Base-by-base conservation (phyloP, 2,329 filamentous ascomycete genomes). In the Ascochyta pisi region DNA sequence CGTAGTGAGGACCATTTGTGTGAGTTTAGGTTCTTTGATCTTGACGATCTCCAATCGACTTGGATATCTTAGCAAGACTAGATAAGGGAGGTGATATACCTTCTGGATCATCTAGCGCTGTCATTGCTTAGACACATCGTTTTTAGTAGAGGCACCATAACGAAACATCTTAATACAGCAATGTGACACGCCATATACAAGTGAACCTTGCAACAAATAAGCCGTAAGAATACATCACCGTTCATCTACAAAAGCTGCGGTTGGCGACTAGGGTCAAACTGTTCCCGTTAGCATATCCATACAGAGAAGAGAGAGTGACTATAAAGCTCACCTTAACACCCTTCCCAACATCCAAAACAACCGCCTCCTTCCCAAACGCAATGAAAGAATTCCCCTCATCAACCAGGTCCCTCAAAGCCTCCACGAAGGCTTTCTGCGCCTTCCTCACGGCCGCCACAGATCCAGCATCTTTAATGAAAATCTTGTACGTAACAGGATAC, bases 401-500 rank as follows among this genome's bases (percentile, higher is more conserved):
- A 26, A 43, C 13, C 12, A 4, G 10, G 7, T 29, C 48, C 13
- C 38, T 39, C 10, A 43, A 8, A 4, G 12, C 22, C 22, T 24
- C 5, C 27, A 50, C 16, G 7, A 50, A 42, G 0, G 29, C 38
- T 15, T 43, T 50, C 38, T 50, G 38, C 5, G 48, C 48, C 22
- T 44, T 50, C 15, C 37, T 27, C 6, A 50, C 31, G 3, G 31
- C 48, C 10, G 29, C 24, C 4, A 50, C 48, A 22, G 37, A 50
- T 0, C n/a, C 24, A 9, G 16, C 16, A 13, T 27, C 38, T 16
- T 50, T 42, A 3, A 50, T 27, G n/a, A 16, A 50, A 12, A 50
- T 35, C 35, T 50, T 19, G 4, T 50, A 50, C 6, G 16, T 26
- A 9, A 50, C 47, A 23, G 47, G 47, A 9, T 50, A 50, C 22